These are phyloP conservation scores for Danielia reshetovae DNA, from an alignment of 805 yeast genomes.

Conservation along the genomic window DNA sequence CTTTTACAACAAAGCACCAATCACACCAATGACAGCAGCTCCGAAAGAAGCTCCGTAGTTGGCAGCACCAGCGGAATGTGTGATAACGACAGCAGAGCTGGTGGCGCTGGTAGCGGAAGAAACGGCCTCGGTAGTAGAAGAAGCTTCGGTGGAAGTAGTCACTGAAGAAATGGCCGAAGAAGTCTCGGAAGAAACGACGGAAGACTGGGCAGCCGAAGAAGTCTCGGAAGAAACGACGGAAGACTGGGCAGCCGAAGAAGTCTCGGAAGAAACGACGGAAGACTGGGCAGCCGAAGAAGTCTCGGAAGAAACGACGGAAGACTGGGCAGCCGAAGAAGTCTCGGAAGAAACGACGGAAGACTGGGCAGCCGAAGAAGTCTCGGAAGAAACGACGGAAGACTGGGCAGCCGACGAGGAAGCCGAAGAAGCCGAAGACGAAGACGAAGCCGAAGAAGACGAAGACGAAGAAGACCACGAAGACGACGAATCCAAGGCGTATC, in stretches of 20 bases:
- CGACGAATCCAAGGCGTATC: constrained; percentile 31
- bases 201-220: constrained; percentile 9
- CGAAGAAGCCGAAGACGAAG: constrained; percentile 20
- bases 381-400: constrained; percentile 14
- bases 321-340: constrained; percentile 15
- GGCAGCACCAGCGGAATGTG: constrained; percentile 24
- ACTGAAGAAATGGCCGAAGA: constrained; percentile 5
- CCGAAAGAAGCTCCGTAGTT: constrained; percentile 26
- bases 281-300: constrained; percentile 14
- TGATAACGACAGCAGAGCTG: constrained; percentile 17
- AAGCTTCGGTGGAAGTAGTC: constrained; percentile 5
- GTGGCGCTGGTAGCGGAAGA: constrained; percentile 12
- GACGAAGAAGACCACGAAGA: constrained; percentile 12
- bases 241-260: constrained; percentile 19
- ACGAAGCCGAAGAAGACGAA: constrained; percentile 18
- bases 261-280: constrained; percentile 12
- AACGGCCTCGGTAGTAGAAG: constrained; percentile 5
- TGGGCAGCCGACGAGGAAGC: constrained; percentile 13
- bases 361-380: constrained; percentile 20
- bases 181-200: constrained; percentile 6
- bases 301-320: constrained; percentile 5
- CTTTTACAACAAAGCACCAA: constrained; percentile 29
- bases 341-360: constrained; percentile 6
- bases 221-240: constrained; percentile 20
- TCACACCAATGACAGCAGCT: constrained; percentile 37